phyloP scores from a whole-genome alignment of 352 stramenopile species.

The Pythium apleroticum region DNA sequence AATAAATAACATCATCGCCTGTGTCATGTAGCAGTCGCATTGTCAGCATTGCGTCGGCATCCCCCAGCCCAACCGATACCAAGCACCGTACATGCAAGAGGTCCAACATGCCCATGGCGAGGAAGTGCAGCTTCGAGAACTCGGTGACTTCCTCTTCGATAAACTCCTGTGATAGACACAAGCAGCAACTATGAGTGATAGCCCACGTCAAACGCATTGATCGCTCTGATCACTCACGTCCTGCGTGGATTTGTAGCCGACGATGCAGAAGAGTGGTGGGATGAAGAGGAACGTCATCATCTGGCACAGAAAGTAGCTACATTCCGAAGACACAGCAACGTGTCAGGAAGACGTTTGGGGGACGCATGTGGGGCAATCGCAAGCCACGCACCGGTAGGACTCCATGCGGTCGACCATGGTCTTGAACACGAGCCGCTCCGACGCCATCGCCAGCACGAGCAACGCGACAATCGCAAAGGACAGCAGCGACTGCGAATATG shows the following conservation, averaged over 20 bases:
- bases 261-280: slow-evolving; percentile 81
- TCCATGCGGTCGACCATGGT: slow-evolving; percentile 89
- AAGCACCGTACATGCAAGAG: slow-evolving; percentile 57
- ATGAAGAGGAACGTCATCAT: slow-evolving; percentile 90
- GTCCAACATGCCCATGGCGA: slow-evolving; percentile 84
- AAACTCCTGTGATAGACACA: slow-evolving; percentile 53
- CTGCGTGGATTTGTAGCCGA: slow-evolving; percentile 83
- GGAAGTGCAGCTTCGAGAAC: slow-evolving; percentile 87
- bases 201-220: neutral
- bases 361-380: neutral
- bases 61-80: neutral
- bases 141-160: slow-evolving; percentile 83
- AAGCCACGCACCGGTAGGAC: slow-evolving; percentile 65
- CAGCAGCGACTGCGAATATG: slow-evolving; percentile 55
- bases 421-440: slow-evolving; percentile 87
- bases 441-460: slow-evolving; percentile 75
- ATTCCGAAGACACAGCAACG: neutral
- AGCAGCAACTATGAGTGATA: neutral
- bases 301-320: slow-evolving; percentile 85
- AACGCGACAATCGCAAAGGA: slow-evolving; percentile 72
- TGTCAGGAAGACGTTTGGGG: neutral
- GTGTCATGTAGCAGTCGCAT: neutral
- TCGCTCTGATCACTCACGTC: slow-evolving; percentile 40
- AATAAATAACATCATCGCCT: slow-evolving; percentile 86
- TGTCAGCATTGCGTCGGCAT: neutral